Conservation (phyloP, 2,329 filamentous ascomycete species). For the Verticillium nubilum region DNA sequence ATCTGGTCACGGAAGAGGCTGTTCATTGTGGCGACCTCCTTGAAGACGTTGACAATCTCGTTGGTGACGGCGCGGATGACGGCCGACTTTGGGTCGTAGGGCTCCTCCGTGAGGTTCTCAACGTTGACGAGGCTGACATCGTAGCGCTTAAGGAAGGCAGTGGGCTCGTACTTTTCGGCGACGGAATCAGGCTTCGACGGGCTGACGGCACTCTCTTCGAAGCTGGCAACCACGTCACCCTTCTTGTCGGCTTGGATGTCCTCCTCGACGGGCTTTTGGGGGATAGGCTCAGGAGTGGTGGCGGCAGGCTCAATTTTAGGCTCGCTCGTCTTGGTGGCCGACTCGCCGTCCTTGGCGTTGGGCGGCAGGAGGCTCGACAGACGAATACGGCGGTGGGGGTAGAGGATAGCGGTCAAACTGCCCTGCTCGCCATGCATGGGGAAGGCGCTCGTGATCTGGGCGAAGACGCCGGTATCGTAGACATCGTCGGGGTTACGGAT, state of each 20-base stretch:
- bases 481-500: constrained; percentile 89
- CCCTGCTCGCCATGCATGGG: constrained; percentile 82
- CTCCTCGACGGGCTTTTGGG: constrained; percentile 47
- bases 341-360: constrained; percentile 30
- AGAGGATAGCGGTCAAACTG: constrained; percentile 86
- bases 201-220: constrained; percentile 75
- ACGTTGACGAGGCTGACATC: constrained; percentile 93
- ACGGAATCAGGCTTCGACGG: constrained; percentile 44
- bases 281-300: constrained; percentile 49
- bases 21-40: constrained; percentile 91
- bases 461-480: constrained; percentile 93
- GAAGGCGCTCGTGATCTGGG: constrained; percentile 94
- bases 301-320: constrained; percentile 38
- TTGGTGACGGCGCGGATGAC: constrained; percentile 89
- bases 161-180: constrained; percentile 69
- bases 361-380: constrained; percentile 79
- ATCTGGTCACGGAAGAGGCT: constrained; percentile 96
- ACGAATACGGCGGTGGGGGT: constrained; percentile 91
- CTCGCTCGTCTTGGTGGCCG: constrained; percentile 40
- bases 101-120: constrained; percentile 84
- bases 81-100: constrained; percentile 83
- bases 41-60: constrained; percentile 98
- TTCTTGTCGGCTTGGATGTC: constrained; percentile 60
- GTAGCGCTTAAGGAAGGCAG: constrained; percentile 85
- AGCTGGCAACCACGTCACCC: constrained; percentile 94